Base-by-base conservation (phyloP, 371 early-diverging fungal genomes). In the Antonospora locustae region DNA sequence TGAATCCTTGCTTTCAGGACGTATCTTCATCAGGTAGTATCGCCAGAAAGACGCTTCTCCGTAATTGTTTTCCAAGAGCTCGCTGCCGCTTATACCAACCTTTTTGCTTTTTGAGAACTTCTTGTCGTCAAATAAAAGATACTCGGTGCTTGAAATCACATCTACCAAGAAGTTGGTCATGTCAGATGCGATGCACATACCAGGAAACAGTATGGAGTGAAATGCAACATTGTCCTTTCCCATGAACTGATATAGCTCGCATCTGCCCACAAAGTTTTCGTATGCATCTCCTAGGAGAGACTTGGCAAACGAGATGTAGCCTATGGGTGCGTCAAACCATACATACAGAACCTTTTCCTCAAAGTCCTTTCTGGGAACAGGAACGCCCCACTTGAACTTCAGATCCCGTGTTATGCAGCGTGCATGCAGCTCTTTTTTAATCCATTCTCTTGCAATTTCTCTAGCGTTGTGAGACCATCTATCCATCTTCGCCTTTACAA, bases 151-250 rank as follows among this genome's bases (percentile, higher is more conserved):
- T 65, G 82, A 85, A 48, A 98, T 78, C 68, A 85, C 84, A 73
- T 90, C 82, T 48, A 91, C 77, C 51, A 88, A 50, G 12, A 90
- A 91, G 82, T 86, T 92, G 3, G 79, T 55, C 29, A 91, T 87
- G 28, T 79, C 78, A 5, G 90, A 84, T 60, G 86, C 94, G 14
- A 88, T 71, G 64, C 92, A 76, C 27, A 83, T 75, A 55, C 81
- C 82, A 23, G 98, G 99, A 83, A 97, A 96, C 41, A 97, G 81
- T 48, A 97, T 87, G 3, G 94, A 85, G 73, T 98, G 99, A 85
- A 98, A 98, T 30, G 92, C 88, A 9, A 95, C 94, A 61, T 98
- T 98, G 75, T 98, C 99, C 77, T 98, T 98, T 69, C 99, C 99
- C 98, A 98, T 97, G 73, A 98, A 98, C 77, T 92, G 88, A 76